Percentiles rank a stretch among this genome's conserved stretches.
Evolutionary conservation across 768 basidiomycete species (phyloP).

Genomic region (Plicaturopsis crispa): DNA sequence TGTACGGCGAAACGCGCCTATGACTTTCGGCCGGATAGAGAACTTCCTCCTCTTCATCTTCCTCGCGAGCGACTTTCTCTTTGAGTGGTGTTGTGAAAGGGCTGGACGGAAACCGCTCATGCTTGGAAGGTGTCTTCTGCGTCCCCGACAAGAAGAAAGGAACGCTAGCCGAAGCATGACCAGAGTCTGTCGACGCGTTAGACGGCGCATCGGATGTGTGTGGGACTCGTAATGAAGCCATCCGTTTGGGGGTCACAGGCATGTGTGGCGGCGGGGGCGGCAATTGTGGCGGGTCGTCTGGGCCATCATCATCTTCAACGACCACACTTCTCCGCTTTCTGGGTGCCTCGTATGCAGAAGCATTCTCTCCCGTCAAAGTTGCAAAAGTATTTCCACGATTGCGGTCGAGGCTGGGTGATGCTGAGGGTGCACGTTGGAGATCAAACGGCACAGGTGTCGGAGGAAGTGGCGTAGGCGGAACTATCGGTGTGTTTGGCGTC

Average conservation of each 20-base stretch:
- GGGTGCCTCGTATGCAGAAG: slow-evolving; percentile 19
- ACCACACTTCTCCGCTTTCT: slow-evolving; percentile 55
- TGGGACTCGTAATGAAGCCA: slow-evolving; percentile 27
- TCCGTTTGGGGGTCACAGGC: slow-evolving; percentile 26
- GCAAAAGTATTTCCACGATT: background rate
- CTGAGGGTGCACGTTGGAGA: slow-evolving; percentile 16
- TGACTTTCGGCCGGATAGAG: slow-evolving; percentile 52
- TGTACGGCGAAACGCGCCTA: slow-evolving; percentile 41
- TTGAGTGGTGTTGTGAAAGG: slow-evolving; percentile 67
- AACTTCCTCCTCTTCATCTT: slow-evolving; percentile 66
- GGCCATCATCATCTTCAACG: slow-evolving; percentile 65
- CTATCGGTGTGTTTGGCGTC: slow-evolving; percentile 53
- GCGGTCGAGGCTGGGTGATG: slow-evolving; percentile 13
- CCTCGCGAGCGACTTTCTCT: slow-evolving; percentile 49
- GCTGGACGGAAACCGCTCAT: slow-evolving; percentile 58
- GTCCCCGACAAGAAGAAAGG: slow-evolving; percentile 44
- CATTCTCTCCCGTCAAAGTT: background rate
- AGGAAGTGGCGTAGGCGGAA: slow-evolving; percentile 45
- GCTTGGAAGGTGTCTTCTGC: slow-evolving; percentile 40
- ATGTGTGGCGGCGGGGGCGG: slow-evolving; percentile 31
- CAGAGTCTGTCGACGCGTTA: slow-evolving; percentile 34
- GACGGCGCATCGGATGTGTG: slow-evolving; percentile 50
- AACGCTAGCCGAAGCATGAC: slow-evolving; percentile 28
- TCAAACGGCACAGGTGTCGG: slow-evolving; percentile 22
- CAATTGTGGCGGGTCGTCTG: slow-evolving; percentile 28